Conservation (phyloP, 352 stramenopile species). For the Pythium volutum region DNA sequence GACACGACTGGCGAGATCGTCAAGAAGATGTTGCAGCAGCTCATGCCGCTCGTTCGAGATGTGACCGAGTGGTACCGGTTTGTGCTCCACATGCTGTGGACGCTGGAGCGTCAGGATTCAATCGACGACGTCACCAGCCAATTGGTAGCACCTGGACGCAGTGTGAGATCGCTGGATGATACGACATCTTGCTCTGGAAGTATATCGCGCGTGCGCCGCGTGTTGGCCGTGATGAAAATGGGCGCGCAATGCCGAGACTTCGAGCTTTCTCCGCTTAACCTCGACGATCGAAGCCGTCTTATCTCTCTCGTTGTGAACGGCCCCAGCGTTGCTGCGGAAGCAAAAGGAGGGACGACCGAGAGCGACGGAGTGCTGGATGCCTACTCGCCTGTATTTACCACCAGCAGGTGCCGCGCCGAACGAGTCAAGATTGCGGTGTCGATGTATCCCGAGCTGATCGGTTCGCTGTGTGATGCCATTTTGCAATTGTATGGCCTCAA, state of each 20-base stretch:
- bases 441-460: conserved; percentile 14
- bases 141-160: background rate
- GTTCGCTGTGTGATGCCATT: conserved; percentile 15
- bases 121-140: background rate
- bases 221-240: conserved; percentile 14
- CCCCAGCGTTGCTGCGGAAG: background rate
- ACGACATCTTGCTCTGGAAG: background rate
- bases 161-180: background rate
- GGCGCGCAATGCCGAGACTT: conserved; percentile 10
- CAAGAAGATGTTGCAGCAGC: conserved; percentile 19
- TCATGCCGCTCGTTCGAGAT: conserved; percentile 23
- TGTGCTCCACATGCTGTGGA: conserved; percentile 20
- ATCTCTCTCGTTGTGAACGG: conserved; percentile 18
- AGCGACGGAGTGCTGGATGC: background rate
- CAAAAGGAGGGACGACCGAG: background rate
- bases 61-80: conserved; percentile 21
- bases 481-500: conserved; percentile 22
- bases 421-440: conserved; percentile 15
- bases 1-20: conserved; percentile 21
- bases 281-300: background rate
- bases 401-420: conserved; percentile 13
- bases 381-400: conserved; percentile 6
- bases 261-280: background rate
- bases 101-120: conserved; percentile 14
- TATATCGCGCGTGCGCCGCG: background rate